Evolutionary conservation across 2,329 filamentous ascomycete genomes (phyloP), one percentile per base, ranked within the genome.

Genomic region (Exophiala spinifera): DNA sequence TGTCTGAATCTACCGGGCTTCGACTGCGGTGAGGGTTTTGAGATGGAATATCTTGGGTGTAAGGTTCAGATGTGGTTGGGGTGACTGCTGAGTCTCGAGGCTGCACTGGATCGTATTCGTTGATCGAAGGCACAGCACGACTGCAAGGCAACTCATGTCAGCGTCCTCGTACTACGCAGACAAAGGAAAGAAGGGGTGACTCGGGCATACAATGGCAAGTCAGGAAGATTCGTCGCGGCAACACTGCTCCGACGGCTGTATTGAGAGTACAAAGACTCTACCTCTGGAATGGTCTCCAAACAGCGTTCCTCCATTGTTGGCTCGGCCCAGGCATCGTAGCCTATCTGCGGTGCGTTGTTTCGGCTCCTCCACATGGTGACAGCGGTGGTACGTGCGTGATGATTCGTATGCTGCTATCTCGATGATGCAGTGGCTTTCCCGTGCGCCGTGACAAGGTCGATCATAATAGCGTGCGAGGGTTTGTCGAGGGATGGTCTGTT

Each of bases 41-140:
- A 62, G 39, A 25, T 52, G 55, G 43, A 64, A 61, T 19, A 28
- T 59, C 77, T 66, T 81, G 77, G 43, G 83, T 83, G 66, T 87
- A 86, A 44, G 84, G 62, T 14, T 85, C 86, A 28, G 84, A 86
- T 5, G 74, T 61, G n/a, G 79, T 77, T 37, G 79, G 77, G 58
- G 70, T 58, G 39, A 55, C 57, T 10, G 55, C 57, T 10, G 54
- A 49, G 4, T 58, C 56, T 17, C 46, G 47, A 4, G 59, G 57
- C 39, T 61, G 57, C 28, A 49, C 50, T 4, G 53, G 58, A 13
- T 46, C 49, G 11, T 51, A 46, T 17, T 59, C 55, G 40, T 31
- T 53, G 58, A 53, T 56, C 23, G 60, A 54, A 51, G 60, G 61
- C 8, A 62, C 60, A 45, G 59, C 56, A 36, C 59, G 63, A 55